phyloP scores from a whole-genome alignment of 2,329 filamentous ascomycete species.

The Ophiocordyceps robertsii region DNA sequence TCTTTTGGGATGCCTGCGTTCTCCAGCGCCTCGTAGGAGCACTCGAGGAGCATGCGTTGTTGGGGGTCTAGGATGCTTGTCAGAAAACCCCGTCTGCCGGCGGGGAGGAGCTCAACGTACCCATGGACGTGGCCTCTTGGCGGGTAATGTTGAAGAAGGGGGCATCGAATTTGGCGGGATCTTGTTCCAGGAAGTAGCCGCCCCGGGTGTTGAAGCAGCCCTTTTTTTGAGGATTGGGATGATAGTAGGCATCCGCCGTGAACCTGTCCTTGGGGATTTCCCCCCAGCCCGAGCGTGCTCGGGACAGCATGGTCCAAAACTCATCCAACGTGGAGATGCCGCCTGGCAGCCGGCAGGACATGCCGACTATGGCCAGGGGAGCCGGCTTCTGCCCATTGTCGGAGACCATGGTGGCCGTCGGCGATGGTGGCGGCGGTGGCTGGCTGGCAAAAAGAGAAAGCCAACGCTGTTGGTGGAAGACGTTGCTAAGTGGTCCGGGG shows the following conservation, averaged over 20 bases:
- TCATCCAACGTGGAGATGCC: constrained; percentile 25
- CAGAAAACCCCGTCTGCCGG: no score
- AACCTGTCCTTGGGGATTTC: constrained; percentile 33
- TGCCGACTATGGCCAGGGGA: constrained; percentile 33
- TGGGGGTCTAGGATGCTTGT: constrained; percentile 29
- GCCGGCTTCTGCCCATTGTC: not conserved
- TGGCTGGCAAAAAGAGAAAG: no score
- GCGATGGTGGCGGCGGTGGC: not conserved
- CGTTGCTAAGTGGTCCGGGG: not conserved
- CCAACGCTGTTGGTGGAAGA: not conserved
- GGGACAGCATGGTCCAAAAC: constrained; percentile 30
- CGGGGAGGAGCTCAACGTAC: constrained; percentile 4
- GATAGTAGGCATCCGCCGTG: constrained; percentile 25
- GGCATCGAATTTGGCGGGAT: constrained; percentile 34
- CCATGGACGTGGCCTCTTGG: constrained; percentile 35
- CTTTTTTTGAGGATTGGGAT: constrained; percentile 28
- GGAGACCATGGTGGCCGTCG: constrained; percentile 2
- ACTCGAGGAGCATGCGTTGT: constrained; percentile 37
- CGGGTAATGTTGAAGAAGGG: constrained; percentile 39
- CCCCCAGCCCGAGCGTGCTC: constrained; percentile 25
- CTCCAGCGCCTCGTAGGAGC: constrained; percentile 39
- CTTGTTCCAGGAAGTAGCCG: constrained; percentile 30
- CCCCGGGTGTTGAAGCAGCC: constrained; percentile 23
- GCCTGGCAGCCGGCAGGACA: constrained; percentile 32
- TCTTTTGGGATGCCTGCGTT: constrained; percentile 36